Evolutionary conservation across 1,139 yeast genomes (phyloP).

Genomic region (Candida sanyaensis): DNA sequence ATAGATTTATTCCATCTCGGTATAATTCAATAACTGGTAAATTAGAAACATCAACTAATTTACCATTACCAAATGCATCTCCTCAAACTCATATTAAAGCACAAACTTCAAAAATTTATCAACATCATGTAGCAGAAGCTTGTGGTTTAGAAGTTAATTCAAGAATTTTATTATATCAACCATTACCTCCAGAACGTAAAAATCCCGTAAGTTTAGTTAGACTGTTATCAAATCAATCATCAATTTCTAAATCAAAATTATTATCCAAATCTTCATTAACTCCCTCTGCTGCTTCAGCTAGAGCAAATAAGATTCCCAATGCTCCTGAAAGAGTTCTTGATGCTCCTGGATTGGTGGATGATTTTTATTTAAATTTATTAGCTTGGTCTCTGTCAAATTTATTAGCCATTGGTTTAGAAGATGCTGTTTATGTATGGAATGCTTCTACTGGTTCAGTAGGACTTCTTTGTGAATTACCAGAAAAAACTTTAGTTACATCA

Average conservation of each 20-base stretch:
- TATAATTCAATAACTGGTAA: slow-evolving; percentile 46
- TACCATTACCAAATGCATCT: slow-evolving; percentile 46
- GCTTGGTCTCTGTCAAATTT: slow-evolving; percentile 87
- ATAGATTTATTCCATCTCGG: slow-evolving; percentile 49
- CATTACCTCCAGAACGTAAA: slow-evolving; percentile 76
- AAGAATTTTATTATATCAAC: slow-evolving; percentile 84
- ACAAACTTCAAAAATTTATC: slow-evolving; percentile 71
- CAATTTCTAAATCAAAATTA: slow-evolving; percentile 22
- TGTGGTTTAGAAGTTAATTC: slow-evolving; percentile 88
- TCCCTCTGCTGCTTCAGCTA: slow-evolving; percentile 54
- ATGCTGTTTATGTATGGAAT: slow-evolving; percentile 88
- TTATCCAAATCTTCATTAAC: slow-evolving; percentile 24
- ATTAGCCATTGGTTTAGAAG: slow-evolving; percentile 87
- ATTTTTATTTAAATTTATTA: slow-evolving; percentile 82
- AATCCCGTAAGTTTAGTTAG: slow-evolving; percentile 54
- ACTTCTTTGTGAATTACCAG: slow-evolving; percentile 60
- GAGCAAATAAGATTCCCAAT: slow-evolving; percentile 73
- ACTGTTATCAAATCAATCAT: slow-evolving; percentile 22
- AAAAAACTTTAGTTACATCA: slow-evolving; percentile 62
- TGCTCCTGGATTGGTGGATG: slow-evolving; percentile 95
- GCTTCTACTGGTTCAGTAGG: slow-evolving; percentile 84
- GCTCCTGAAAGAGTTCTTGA: slow-evolving; percentile 94
- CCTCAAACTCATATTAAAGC: slow-evolving; percentile 63
- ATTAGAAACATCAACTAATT: slow-evolving; percentile 28
- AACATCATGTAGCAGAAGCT: slow-evolving; percentile 89